Evolutionary conservation across 768 basidiomycete genomes (phyloP).

Genomic region (Asterophora lycoperdoides): DNA sequence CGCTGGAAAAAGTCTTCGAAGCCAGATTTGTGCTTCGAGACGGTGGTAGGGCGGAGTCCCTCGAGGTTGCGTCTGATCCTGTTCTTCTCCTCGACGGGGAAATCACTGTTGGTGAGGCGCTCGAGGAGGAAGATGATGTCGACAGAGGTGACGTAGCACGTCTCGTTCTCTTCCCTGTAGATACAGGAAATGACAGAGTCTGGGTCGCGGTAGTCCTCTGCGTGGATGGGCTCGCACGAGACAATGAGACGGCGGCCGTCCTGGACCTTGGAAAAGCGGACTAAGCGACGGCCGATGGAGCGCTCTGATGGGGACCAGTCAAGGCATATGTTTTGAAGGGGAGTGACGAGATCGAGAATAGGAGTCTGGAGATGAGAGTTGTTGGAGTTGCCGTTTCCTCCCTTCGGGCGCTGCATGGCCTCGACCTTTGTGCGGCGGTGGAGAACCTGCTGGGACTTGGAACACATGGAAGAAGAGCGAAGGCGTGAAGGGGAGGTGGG

Average conservation of each 20-base stretch:
- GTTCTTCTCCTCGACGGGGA: slow-evolving; percentile 96
- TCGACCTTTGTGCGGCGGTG: slow-evolving; percentile 43
- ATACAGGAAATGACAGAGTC: slow-evolving; percentile 94
- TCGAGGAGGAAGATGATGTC: slow-evolving; percentile 94
- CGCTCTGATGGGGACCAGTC: slow-evolving; percentile 67
- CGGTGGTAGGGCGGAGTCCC: slow-evolving; percentile 84
- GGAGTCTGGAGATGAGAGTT: slow-evolving; percentile 49
- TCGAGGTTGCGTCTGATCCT: slow-evolving; percentile 92
- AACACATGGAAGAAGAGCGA: slow-evolving; percentile 19
- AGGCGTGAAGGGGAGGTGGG: slow-evolving; percentile 37
- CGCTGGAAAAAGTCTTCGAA: slow-evolving; percentile 88
- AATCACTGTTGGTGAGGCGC: slow-evolving; percentile 66
- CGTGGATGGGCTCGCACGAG: slow-evolving; percentile 70
- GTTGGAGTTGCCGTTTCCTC: slow-evolving; percentile 33
- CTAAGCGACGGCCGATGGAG: slow-evolving; percentile 70
- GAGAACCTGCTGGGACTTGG: slow-evolving; percentile 29
- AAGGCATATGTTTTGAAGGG: slow-evolving; percentile 49
- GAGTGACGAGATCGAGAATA: slow-evolving; percentile 56
- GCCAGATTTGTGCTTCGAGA: slow-evolving; percentile 79
- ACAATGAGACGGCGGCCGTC: slow-evolving; percentile 74
- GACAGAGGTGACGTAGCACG: slow-evolving; percentile 90
- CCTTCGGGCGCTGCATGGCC: slow-evolving; percentile 40
- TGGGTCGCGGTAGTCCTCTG: slow-evolving; percentile 66
- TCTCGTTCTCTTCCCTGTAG: slow-evolving; percentile 69
- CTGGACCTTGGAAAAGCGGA: slow-evolving; percentile 78